phyloP scores from a whole-genome alignment of 2,329 filamentous ascomycete genomes.

The Akanthomyces lecanii region DNA sequence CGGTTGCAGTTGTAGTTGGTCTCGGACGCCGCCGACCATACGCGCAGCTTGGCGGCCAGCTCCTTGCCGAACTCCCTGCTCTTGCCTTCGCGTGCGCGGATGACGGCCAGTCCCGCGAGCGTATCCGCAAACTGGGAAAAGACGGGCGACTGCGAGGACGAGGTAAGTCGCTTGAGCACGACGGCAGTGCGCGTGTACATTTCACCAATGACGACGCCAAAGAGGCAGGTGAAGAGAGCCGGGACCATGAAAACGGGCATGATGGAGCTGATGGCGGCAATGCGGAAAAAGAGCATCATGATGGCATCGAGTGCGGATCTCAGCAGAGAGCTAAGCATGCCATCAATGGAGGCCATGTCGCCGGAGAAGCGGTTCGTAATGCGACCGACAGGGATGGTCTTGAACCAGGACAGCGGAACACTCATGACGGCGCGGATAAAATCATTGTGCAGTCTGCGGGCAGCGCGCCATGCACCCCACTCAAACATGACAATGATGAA shows the following conservation, averaged over 20 bases:
- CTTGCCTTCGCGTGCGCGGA: conserved; percentile 49
- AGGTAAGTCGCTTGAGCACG: conserved; percentile 42
- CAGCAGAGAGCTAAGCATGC: conserved; percentile 42
- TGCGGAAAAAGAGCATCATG: conserved; percentile 41
- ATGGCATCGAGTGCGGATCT: conserved; percentile 38
- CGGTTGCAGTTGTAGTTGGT: conserved; percentile 53
- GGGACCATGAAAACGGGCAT: conserved; percentile 50
- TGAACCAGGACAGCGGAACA: conserved; percentile 55
- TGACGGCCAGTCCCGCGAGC: conserved; percentile 45
- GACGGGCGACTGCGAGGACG: conserved; percentile 48
- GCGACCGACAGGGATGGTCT: conserved; percentile 48
- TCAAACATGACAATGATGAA: conserved; percentile 45
- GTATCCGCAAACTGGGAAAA: conserved; percentile 55
- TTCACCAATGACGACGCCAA: conserved; percentile 44
- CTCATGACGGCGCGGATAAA: conserved; percentile 50
- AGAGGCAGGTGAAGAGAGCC: conserved; percentile 40
- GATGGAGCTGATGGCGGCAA: conserved; percentile 46
- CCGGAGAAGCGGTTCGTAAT: conserved; percentile 54
- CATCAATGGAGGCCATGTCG: conserved; percentile 54
- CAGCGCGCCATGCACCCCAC: conserved; percentile 54
- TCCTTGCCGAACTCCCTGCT: conserved; percentile 43
- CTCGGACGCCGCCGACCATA: conserved; percentile 44
- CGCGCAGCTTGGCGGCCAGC: conserved; percentile 46
- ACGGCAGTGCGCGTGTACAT: conserved; percentile 49
- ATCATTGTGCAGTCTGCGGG: conserved; percentile 46